Evolutionary conservation across 2,329 filamentous ascomycete genomes (phyloP), one percentile per base, ranked within the genome.

Genomic region (Botrytis medusae): DNA sequence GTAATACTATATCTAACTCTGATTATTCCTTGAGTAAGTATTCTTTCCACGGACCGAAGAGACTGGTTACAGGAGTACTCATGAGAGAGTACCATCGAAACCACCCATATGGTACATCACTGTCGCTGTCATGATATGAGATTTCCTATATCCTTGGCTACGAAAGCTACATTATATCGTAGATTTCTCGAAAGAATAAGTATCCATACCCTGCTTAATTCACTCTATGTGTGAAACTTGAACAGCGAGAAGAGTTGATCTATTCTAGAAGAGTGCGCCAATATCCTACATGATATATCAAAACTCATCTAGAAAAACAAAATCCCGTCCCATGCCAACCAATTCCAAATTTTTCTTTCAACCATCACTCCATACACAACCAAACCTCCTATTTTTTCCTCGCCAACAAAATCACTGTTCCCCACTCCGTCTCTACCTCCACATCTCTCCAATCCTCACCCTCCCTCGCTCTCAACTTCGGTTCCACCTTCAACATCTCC

Each of bases 341-440:
- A 32, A 22, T 20, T 7, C 57, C 40, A 46, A 51, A 44, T 44
- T 32, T 20, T 60, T 42, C 12, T 48, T 48, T 42, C 29, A 22
- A 32, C 32, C 7, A 37, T n/a, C 44, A 9, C 44, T 29, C 71
- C 46, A 20, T 60, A 46, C 22, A 64, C 22, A 12, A 22, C 44
- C 34, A 25, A 2, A 40, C 42, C 10, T 12, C 59, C 75, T 72
- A 79, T 73, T 75, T 81, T 77, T 83, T 85, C 79, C 85, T 85
- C 25, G 88, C 88, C 83, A 91, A 82, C 61, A 91, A 78, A 67
- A 91, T 82, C 57, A 85, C 87, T 74, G 86, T 90, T 0, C 88
- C 89, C 89, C 89, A 91, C 76, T 90, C 87, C 69, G 85, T 85
- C 74, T 88, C 85, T 16, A 90, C 84, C 77, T 87, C 83, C 62